A percentile compares a stretch with the other conserved stretches of the same genome.
phyloP scores from a whole-genome alignment of 1,139 yeast species.

The Candida sanyaensis region DNA sequence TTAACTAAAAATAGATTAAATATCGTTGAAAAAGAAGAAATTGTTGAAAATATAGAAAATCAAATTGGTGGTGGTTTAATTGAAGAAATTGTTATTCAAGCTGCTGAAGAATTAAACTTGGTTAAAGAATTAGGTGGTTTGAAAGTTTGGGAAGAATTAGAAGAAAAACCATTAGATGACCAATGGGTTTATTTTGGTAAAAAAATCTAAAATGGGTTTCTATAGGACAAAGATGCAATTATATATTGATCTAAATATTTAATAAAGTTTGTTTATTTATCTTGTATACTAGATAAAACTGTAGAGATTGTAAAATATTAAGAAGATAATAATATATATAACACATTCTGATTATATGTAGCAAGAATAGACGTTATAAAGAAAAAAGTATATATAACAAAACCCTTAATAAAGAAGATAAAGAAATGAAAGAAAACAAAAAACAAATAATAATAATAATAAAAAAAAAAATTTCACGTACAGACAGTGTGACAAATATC shows the following conservation, averaged over 20 bases:
- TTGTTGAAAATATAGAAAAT: slow-evolving; percentile 67
- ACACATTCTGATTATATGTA: slow-evolving; percentile 2
- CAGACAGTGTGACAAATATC: too few relatives aligned
- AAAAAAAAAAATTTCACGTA: not conserved
- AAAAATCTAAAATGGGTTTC: slow-evolving; percentile 34
- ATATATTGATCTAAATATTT: not conserved
- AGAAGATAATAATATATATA: not conserved
- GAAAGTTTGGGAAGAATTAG: slow-evolving; percentile 68
- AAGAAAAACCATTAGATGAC: slow-evolving; percentile 68
- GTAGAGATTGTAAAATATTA: not conserved
- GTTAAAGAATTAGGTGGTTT: slow-evolving; percentile 68
- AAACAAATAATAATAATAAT: not conserved
- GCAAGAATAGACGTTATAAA: not conserved
- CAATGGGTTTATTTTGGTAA: slow-evolving; percentile 75
- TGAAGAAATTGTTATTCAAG: slow-evolving; percentile 82
- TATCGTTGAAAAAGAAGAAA: slow-evolving; percentile 65
- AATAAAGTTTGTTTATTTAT: too few relatives aligned
- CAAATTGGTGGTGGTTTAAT: slow-evolving; percentile 82
- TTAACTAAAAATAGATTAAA: slow-evolving; percentile 70
- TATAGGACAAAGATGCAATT: not conserved
- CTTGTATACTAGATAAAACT: not conserved
- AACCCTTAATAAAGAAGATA: not conserved
- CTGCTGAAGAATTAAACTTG: slow-evolving; percentile 75
- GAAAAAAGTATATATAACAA: not conserved
- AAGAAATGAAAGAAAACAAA: not conserved